phyloP scores from a whole-genome alignment of 163 green algal genomes.

The Coccomyxa subellipsoidea region DNA sequence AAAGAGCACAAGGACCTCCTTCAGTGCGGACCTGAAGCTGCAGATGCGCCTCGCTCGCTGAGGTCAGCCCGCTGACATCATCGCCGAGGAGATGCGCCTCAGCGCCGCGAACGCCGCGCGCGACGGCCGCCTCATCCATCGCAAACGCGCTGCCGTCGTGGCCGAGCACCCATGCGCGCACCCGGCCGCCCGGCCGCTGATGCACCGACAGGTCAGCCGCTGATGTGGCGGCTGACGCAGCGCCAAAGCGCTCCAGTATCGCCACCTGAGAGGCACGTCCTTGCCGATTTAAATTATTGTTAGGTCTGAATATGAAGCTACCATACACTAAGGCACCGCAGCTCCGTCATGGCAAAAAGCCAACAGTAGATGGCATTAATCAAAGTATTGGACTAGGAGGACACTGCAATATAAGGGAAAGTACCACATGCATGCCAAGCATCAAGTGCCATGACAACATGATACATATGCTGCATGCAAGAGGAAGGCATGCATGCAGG shows the following conservation, averaged over 20 bases:
- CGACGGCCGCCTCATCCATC: not conserved
- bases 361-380: not conserved
- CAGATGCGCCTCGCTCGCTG: not conserved
- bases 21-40: not conserved
- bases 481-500: not conserved
- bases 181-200: not conserved
- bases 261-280: too few species aligned
- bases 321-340: too few species aligned
- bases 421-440: too few species aligned
- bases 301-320: too few species aligned
- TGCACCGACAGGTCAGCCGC: not conserved
- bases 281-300: too few species aligned
- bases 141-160: not conserved
- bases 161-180: conserved; percentile 1
- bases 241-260: not conserved
- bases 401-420: not conserved
- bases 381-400: not conserved
- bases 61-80: not conserved
- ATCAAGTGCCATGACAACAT: too few species aligned
- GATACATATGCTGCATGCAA: not conserved
- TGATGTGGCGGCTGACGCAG: not conserved
- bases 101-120: not conserved
- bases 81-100: not conserved
- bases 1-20: not conserved
- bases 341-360: too few species aligned